A percentile compares a stretch with the other conserved stretches of the same genome.
Conservation (phyloP, 352 stramenopile species). For the Phytophthora aleatoria region DNA sequence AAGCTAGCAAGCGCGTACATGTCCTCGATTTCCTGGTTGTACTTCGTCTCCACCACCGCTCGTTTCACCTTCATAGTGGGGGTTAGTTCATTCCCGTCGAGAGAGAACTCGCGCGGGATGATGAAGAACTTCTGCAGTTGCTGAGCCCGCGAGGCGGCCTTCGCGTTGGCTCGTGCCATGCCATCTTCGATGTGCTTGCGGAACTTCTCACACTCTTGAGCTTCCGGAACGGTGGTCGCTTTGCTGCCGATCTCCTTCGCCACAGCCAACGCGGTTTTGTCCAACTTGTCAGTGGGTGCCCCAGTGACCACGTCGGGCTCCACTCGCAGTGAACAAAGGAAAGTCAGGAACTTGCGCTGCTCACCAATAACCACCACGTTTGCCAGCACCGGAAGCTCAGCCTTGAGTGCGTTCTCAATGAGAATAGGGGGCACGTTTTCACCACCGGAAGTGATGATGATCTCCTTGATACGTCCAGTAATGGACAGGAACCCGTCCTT, state of each 20-base stretch:
- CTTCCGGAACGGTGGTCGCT: conserved; percentile 84
- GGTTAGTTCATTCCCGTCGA: conserved; percentile 90
- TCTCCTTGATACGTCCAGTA: conserved; percentile 94
- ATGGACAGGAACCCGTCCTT: conserved; percentile 90
- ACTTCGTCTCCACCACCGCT: conserved; percentile 86
- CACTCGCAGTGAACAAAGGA: conserved; percentile 84
- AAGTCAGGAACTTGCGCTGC: conserved; percentile 90
- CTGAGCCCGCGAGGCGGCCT: conserved; percentile 57
- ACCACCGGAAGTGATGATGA: conserved; percentile 93
- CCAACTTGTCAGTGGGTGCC: conserved; percentile 71
- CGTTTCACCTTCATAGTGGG: conserved; percentile 95
- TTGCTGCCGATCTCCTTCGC: conserved; percentile 60
- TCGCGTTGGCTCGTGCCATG: conserved; percentile 64
- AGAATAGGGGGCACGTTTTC: conserved; percentile 92
- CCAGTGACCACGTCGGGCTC: conserved; percentile 59
- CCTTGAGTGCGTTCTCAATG: conserved; percentile 90
- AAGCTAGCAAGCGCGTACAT: conserved; percentile 65
- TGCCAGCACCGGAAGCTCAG: conserved; percentile 71
- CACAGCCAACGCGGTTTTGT: conserved; percentile 67
- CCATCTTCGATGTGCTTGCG: conserved; percentile 76
- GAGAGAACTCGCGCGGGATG: conserved; percentile 82
- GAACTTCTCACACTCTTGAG: conserved; percentile 67
- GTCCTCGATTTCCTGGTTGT: conserved; percentile 82
- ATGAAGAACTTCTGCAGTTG: conserved; percentile 83
- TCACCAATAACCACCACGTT: conserved; percentile 93